Evolutionary conservation across 1,284 basidiomycete genomes (phyloP), one percentile per base, ranked within the genome.

Genomic region (Trichosporon faecale): DNA sequence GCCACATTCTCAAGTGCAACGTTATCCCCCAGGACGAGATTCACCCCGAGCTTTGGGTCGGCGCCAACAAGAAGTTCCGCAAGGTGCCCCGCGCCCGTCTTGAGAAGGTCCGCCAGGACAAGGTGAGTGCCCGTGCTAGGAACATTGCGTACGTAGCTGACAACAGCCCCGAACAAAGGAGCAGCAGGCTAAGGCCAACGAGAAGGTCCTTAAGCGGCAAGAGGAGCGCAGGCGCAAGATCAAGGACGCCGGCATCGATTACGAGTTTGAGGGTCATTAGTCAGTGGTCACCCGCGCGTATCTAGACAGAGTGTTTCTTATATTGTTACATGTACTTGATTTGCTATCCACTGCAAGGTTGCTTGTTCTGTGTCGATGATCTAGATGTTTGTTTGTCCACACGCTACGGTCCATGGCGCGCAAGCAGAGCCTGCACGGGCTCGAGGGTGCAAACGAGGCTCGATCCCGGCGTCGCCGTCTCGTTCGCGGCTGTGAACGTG

Each of bases 21-120:
- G 84, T 86, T 69, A 89, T 97, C 68, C 91, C 94, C 23, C 89
- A 90, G 75, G 93, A 95, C 35, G 85, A 96, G 74, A 88, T 98
- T 0, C 95, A 99, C 82, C 91, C 95, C 4, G 89, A 95, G 78
- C 85, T 99, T 3, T 99, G 97, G 97, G 86, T 96, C 16, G 96
- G 97, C n/a, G 93, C 95, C 25, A 96, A 98, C 83, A 88, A 91
- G 76, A 93, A 93, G 83, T 99, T 91, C 89, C 87, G 91, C 71
- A 84, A 85, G 3, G 88, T 98, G 2, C 95, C 96, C 0, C 85
- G 82, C 16, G 90, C 89, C 68, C 89, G 92, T 64, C 83, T 94
- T 55, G 89, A 89, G 70, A 86, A 92, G 74, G 84, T 88, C 37
- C 86, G 89, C 76, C 91, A 94, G 76, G 91, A 96, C 84, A 93